Percentiles rank a stretch among this genome's conserved stretches.
phyloP scores from a whole-genome alignment of 345 rosid species.

The Pistacia integerrima region DNA sequence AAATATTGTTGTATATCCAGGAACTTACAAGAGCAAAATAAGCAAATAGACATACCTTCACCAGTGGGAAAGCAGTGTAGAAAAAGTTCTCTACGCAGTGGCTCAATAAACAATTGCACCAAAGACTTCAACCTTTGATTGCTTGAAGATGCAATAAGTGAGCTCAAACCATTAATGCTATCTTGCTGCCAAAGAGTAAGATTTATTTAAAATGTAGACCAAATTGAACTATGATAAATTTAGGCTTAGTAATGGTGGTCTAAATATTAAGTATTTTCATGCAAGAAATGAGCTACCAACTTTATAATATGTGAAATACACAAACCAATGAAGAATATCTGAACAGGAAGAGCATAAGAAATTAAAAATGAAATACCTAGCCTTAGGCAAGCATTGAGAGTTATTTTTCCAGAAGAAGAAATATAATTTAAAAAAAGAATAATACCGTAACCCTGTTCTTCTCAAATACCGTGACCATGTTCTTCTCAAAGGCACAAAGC shows the following conservation, averaged over 20 bases:
- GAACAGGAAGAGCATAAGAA: not conserved
- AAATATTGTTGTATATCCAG: not conserved
- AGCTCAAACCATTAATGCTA: slow-evolving; percentile 44
- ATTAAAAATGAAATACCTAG: not conserved
- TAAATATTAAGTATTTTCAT: not conserved
- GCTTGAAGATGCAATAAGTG: slow-evolving; percentile 57
- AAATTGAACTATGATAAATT: not conserved
- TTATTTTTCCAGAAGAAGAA: not conserved
- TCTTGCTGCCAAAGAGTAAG: slow-evolving; percentile 44
- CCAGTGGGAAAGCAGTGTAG: slow-evolving; percentile 47
- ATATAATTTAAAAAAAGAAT: slow-evolving; percentile 4
- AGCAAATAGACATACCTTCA: slow-evolving; percentile 24
- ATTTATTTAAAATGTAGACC: not conserved
- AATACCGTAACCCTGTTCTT: slow-evolving; percentile 37
- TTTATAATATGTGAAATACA: not conserved
- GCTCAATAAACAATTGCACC: slow-evolving; percentile 45
- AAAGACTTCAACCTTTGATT: slow-evolving; percentile 58
- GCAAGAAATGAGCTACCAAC: not conserved
- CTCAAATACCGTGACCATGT: not conserved
- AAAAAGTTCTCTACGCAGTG: slow-evolving; percentile 63
- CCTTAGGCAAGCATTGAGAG: not conserved
- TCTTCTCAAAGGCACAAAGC: slow-evolving; percentile 43
- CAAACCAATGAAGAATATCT: not conserved
- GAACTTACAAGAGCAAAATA: slow-evolving; percentile 19
- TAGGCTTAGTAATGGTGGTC: not conserved